Evolutionary conservation across 805 yeast species (phyloP).

Genomic region (Pichia scutulata): DNA sequence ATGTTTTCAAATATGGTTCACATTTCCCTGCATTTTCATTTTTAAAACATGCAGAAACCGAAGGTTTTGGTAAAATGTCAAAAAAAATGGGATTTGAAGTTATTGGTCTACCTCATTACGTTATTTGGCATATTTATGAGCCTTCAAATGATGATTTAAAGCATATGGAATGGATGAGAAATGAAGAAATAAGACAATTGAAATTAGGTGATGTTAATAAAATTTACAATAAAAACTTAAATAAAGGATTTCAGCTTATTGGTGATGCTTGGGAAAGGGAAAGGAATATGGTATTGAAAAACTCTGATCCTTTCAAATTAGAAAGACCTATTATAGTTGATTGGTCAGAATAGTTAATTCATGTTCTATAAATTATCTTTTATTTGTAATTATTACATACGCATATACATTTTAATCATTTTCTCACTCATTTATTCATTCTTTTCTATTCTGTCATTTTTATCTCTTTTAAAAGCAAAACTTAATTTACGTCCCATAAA

Average conservation of each 20-base stretch:
- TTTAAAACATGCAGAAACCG: conserved; percentile 95
- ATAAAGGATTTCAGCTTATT: conserved; percentile 70
- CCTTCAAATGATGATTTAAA: conserved; percentile 87
- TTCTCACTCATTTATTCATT: neutral
- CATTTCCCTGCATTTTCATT: conserved; percentile 97
- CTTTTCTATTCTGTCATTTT: neutral
- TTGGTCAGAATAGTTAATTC: conserved; percentile 46
- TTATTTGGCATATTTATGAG: conserved; percentile 94
- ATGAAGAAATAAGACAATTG: conserved; percentile 59
- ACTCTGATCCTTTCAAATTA: conserved; percentile 54
- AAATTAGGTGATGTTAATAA: conserved; percentile 58
- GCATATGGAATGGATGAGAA: conserved; percentile 82
- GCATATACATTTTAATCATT: neutral
- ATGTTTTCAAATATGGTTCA: conserved; percentile 79
- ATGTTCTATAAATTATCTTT: neutral
- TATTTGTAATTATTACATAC: neutral
- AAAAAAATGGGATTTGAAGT: conserved; percentile 83
- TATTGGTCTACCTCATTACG: conserved; percentile 88
- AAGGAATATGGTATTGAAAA: conserved; percentile 62
- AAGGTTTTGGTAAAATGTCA: conserved; percentile 89
- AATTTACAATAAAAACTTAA: conserved; percentile 67
- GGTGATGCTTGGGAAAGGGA: conserved; percentile 67
- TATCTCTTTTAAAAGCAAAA: conserved; percentile 18
- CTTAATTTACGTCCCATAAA: conserved; percentile 23
- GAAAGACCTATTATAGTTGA: conserved; percentile 46